These are phyloP conservation scores for Actinomucor elegans DNA, from an alignment of 371 early-diverging fungal species.

Conservation along the genomic window DNA sequence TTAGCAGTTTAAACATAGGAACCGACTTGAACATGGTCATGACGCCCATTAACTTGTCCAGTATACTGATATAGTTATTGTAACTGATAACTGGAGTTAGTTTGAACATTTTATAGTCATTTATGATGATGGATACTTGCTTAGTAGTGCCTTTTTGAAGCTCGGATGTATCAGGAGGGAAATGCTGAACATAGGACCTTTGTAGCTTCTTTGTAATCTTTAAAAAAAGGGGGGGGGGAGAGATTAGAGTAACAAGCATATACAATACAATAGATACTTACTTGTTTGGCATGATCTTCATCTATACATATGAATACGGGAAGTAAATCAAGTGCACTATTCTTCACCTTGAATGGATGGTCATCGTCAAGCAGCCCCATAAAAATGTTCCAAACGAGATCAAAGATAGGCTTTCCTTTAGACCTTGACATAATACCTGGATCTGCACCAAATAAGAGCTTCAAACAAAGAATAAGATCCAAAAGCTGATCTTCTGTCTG, in stretches of 20 bases:
- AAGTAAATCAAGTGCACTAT: conserved; percentile 32
- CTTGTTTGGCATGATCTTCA: conserved; percentile 16
- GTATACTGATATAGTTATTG: conserved; percentile 49
- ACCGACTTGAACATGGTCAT: conserved; percentile 45
- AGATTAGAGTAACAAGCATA: background rate
- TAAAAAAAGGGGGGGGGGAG: background rate
- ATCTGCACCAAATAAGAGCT: conserved; percentile 45
- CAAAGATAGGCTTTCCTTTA: conserved; percentile 25
- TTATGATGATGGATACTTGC: conserved; percentile 1
- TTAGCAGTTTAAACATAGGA: conserved; percentile 50
- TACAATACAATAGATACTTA: background rate
- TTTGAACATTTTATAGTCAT: background rate
- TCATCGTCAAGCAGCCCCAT: conserved; percentile 14
- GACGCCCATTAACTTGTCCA: conserved; percentile 53
- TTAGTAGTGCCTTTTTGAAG: conserved; percentile 33
- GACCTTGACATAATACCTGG: conserved; percentile 44
- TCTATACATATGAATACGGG: conserved; percentile 33
- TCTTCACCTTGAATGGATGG: conserved; percentile 20
- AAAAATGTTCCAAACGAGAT: conserved; percentile 21
- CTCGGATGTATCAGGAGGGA: conserved; percentile 51
- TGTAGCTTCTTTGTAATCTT: conserved; percentile 33
- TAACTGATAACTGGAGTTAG: conserved; percentile 30
- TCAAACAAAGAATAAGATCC: conserved; percentile 35
- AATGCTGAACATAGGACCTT: conserved; percentile 41
- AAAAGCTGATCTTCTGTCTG: conserved; percentile 19